phyloP scores from a whole-genome alignment of 352 stramenopile genomes.

The Globisporangium viniferum region DNA sequence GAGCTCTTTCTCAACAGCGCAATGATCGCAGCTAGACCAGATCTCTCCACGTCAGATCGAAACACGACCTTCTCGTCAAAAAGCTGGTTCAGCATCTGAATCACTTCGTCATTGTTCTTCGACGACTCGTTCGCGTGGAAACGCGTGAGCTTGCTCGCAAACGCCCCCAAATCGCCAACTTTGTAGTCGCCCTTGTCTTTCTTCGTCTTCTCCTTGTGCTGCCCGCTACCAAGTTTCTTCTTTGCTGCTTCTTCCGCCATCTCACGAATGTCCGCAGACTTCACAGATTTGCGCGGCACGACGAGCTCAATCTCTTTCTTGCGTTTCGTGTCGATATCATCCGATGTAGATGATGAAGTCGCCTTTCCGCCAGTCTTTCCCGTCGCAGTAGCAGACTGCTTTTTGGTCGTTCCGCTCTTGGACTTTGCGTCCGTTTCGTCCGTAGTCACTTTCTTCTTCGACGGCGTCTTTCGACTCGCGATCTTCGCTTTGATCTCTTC shows the following conservation, averaged over 20 bases:
- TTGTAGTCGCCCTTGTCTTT: constrained; percentile 69
- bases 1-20: constrained; percentile 59
- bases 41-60: constrained; percentile 65
- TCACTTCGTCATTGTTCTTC: constrained; percentile 72
- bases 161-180: constrained; percentile 51
- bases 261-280: constrained; percentile 71
- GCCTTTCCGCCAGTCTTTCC: constrained; percentile 31
- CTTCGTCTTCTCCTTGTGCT: constrained; percentile 40
- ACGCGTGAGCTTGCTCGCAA: constrained; percentile 60
- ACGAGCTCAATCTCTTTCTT: constrained; percentile 83
- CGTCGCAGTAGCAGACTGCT: constrained; percentile 22
- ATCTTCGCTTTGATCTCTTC: constrained; percentile 80
- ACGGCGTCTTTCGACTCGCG: constrained; percentile 60
- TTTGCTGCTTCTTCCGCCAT: constrained; percentile 66
- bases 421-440: constrained; percentile 26
- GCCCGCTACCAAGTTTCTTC: constrained; percentile 36
- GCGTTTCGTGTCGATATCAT: constrained; percentile 67
- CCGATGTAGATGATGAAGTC: constrained; percentile 8
- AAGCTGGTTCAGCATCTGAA: constrained; percentile 66
- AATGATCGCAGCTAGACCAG: constrained; percentile 66
- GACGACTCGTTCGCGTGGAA: constrained; percentile 64
- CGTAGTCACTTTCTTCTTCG: constrained; percentile 44
- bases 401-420: constrained; percentile 32
- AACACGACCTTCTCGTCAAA: constrained; percentile 74
- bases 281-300: constrained; percentile 72